Conservation (phyloP, 2,329 filamentous ascomycete genomes). For the Bipolaris sorokiniana region DNA sequence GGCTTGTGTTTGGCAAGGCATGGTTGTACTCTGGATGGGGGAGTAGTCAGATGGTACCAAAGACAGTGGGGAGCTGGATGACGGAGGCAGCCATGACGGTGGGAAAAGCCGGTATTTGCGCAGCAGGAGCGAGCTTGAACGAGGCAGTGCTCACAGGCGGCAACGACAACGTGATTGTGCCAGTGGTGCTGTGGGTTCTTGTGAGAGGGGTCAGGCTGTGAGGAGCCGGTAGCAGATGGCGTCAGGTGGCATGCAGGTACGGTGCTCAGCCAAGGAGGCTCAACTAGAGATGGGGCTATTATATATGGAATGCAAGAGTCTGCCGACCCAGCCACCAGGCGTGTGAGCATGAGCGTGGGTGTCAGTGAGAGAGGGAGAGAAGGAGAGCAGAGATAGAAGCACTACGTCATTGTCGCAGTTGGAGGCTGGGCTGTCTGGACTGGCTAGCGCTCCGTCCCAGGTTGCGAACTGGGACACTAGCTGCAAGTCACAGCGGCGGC, state of each 20-base stretch:
- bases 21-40: slow-evolving; percentile 82
- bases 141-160: slow-evolving; percentile 95
- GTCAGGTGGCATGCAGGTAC: slow-evolving; percentile 18
- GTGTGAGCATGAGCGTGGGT: background rate
- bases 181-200: slow-evolving; percentile 88
- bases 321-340: background rate
- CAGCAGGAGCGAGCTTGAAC: slow-evolving; percentile 79
- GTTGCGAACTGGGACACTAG: background rate
- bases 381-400: background rate
- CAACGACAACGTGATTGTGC: slow-evolving; percentile 98
- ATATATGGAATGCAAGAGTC: background rate
- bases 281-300: background rate
- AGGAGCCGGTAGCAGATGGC: slow-evolving; percentile 1
- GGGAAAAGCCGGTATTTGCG: slow-evolving; percentile 72
- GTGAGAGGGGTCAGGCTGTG: slow-evolving; percentile 72
- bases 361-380: background rate
- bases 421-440: too few relatives aligned
- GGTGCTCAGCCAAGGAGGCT: background rate
- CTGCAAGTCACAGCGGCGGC: background rate
- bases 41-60: slow-evolving; percentile 21
- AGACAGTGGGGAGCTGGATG: slow-evolving; percentile 53
- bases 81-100: slow-evolving; percentile 40
- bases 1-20: slow-evolving; percentile 70
- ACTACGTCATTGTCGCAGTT: background rate
- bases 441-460: background rate